Evolutionary conservation across 2,329 filamentous ascomycete genomes (phyloP).

Genomic region (Penicillium polonicum): DNA sequence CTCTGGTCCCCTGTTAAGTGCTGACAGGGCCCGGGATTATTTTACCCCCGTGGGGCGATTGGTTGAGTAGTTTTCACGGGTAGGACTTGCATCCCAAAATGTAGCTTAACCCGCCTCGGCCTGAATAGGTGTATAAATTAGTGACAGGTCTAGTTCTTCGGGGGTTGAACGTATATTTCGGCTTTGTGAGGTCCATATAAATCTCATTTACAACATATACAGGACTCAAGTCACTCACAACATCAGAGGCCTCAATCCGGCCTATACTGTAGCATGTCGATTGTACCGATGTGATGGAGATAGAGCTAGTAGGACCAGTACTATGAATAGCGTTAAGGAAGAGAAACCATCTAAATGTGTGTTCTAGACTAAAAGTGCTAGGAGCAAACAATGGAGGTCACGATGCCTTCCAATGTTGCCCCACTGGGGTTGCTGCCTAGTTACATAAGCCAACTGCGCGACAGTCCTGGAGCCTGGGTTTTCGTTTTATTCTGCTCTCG

Average conservation of each 20-base stretch:
- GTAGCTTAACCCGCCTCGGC: neutral
- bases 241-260: neutral
- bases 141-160: neutral
- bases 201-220: neutral
- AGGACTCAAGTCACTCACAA: neutral
- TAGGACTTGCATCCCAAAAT: neutral
- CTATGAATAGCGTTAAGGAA: too few relatives aligned
- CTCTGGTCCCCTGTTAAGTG: conserved; percentile 13
- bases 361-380: too few relatives aligned
- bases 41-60: conserved; percentile 3
- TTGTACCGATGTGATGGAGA: neutral
- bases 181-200: neutral
- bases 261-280: neutral
- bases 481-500: neutral
- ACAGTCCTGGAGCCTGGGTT: too few relatives aligned
- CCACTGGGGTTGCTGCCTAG: neutral
- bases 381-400: too few relatives aligned
- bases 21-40: conserved; percentile 15
- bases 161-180: neutral
- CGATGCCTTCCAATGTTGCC: neutral
- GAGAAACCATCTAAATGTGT: too few relatives aligned
- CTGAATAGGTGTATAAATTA: neutral
- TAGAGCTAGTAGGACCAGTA: too few relatives aligned
- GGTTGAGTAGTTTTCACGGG: neutral
- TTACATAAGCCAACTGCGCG: neutral